These are phyloP conservation scores for Pseudogymnoascus destructans DNA, from an alignment of 2,329 filamentous ascomycete genomes.

Conservation along the genomic window DNA sequence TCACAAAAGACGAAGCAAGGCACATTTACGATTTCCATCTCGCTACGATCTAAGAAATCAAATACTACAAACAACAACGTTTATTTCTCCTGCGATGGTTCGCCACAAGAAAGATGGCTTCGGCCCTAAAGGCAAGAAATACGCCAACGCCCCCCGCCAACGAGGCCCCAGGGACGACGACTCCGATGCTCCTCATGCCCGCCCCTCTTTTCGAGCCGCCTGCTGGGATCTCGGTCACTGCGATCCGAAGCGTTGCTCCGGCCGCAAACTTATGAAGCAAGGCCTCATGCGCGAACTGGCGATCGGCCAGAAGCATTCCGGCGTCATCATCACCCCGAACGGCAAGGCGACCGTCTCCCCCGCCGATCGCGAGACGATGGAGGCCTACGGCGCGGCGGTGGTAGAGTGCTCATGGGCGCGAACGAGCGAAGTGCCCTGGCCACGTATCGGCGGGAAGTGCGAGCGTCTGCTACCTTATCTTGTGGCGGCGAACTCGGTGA, in stretches of 20 bases:
- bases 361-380: conserved; percentile 67
- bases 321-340: conserved; percentile 91
- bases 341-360: conserved; percentile 75
- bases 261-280: conserved; percentile 83
- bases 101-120: conserved; percentile 89
- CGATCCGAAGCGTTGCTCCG: conserved; percentile 91
- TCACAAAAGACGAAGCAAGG: background rate
- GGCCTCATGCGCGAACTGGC: conserved; percentile 89
- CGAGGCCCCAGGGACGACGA: conserved; percentile 37
- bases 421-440: conserved; percentile 81
- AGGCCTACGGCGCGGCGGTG: conserved; percentile 83
- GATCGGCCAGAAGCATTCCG: conserved; percentile 80
- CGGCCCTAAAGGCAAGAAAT: conserved; percentile 54
- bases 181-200: conserved; percentile 27
- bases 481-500: conserved; percentile 90
- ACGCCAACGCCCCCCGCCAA: conserved; percentile 43
- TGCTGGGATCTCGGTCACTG: conserved; percentile 98
- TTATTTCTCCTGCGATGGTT: conserved; percentile 49
- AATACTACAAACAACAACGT: background rate
- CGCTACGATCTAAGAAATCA: background rate
- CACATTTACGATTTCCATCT: background rate
- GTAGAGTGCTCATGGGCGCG: conserved; percentile 97
- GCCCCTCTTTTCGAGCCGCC: conserved; percentile 68
- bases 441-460: conserved; percentile 82
- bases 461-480: conserved; percentile 86